These are phyloP conservation scores for Pythium coloratum DNA, from an alignment of 352 stramenopile species.

Conservation along the genomic window DNA sequence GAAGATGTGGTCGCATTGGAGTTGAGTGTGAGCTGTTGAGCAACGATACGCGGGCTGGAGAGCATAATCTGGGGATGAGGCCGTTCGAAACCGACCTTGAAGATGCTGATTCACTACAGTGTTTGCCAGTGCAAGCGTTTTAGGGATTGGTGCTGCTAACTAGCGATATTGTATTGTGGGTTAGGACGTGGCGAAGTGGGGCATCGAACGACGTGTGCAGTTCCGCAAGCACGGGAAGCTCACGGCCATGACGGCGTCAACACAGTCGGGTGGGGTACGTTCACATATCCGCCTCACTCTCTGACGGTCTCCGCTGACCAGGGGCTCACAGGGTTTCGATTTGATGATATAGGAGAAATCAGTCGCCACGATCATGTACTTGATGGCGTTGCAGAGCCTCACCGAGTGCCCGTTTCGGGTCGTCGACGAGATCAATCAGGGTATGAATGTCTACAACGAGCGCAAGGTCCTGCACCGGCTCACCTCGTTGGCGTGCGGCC, in stretches of 20 bases:
- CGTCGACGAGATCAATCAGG: conserved; percentile 90
- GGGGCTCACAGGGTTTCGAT: too few relatives aligned
- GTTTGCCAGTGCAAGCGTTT: too few relatives aligned
- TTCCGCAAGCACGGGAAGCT: conserved; percentile 86
- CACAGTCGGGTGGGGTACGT: conserved; percentile 82
- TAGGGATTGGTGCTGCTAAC: too few relatives aligned
- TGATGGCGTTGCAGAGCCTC: conserved; percentile 87
- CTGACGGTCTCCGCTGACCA: background rate
- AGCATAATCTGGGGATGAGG: too few relatives aligned
- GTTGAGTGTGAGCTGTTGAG: too few relatives aligned
- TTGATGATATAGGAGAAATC: conserved; percentile 72
- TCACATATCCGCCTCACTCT: too few relatives aligned
- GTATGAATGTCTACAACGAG: conserved; percentile 91
- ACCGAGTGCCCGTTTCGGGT: conserved; percentile 88
- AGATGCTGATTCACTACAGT: background rate
- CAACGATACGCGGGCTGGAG: too few relatives aligned
- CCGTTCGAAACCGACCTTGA: too few relatives aligned
- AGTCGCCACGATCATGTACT: conserved; percentile 90
- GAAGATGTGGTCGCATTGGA: too few relatives aligned
- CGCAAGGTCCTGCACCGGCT: conserved; percentile 89
- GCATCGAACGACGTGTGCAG: conserved; percentile 80
- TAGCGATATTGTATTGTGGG: too few relatives aligned
- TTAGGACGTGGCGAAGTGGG: conserved; percentile 88
- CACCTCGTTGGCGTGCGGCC: conserved; percentile 85
- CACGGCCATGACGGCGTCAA: conserved; percentile 82